Evolutionary conservation across 2,329 filamentous ascomycete species (phyloP).

Genomic region (Aspergillus aculeatus): DNA sequence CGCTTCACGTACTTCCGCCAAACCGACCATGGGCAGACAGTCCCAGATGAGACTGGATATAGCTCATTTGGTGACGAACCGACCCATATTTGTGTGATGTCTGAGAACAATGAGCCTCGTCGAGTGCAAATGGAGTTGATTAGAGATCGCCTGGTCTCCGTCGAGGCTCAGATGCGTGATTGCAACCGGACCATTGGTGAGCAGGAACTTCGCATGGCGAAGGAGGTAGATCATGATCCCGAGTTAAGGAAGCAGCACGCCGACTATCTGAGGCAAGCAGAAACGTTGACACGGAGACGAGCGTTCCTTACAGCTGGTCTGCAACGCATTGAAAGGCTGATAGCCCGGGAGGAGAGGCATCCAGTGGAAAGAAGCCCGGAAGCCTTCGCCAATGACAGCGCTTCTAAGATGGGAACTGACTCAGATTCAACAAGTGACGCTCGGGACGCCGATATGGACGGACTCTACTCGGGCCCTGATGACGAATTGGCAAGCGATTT

Average conservation of each 20-base stretch:
- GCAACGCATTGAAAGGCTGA: slow-evolving; percentile 55
- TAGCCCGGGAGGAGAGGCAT: slow-evolving; percentile 44
- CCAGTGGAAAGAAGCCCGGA: slow-evolving; percentile 47
- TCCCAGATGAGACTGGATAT: slow-evolving; percentile 71
- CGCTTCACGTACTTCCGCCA: slow-evolving; percentile 96
- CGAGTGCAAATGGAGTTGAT: slow-evolving; percentile 85
- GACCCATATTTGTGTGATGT: slow-evolving; percentile 95
- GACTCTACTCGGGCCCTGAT: slow-evolving; percentile 65
- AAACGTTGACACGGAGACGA: slow-evolving; percentile 57
- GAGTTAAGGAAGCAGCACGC: slow-evolving; percentile 46
- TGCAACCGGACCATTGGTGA: slow-evolving; percentile 74
- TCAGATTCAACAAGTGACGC: slow-evolving; percentile 54
- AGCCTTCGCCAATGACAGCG: slow-evolving; percentile 23
- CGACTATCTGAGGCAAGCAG: slow-evolving; percentile 55
- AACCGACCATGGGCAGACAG: slow-evolving; percentile 81
- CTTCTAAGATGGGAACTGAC: slow-evolving; percentile 29
- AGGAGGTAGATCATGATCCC: slow-evolving; percentile 53
- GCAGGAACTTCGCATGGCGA: slow-evolving; percentile 64
- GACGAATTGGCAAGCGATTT: slow-evolving; percentile 91
- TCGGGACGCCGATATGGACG: slow-evolving; percentile 52
- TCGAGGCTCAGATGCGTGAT: slow-evolving; percentile 73
- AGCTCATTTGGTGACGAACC: slow-evolving; percentile 92
- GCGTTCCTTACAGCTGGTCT: slow-evolving; percentile 60
- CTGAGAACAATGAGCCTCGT: slow-evolving; percentile 81
- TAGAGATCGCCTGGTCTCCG: slow-evolving; percentile 71